phyloP scores from a whole-genome alignment of 192 early-diverging fungal genomes.

The Funneliformis geosporum region DNA sequence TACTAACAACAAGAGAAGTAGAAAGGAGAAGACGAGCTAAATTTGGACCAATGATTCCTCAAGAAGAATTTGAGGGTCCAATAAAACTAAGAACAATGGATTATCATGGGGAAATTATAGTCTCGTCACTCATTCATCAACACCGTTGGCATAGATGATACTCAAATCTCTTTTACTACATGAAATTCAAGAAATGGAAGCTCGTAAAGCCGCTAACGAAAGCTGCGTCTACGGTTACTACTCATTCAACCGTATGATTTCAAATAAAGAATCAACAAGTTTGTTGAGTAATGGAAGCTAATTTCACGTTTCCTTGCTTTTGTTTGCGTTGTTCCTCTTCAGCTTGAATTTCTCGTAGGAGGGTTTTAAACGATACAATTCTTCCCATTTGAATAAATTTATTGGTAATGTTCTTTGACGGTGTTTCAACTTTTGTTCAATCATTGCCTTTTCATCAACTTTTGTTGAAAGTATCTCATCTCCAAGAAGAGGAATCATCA shows the following conservation, averaged over 20 bases:
- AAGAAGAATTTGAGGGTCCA: slow-evolving; percentile 48
- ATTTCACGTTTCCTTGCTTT: slow-evolving; percentile 38
- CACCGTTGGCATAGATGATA: too few relatives aligned
- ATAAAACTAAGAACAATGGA: too few relatives aligned
- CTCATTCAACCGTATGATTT: too few relatives aligned
- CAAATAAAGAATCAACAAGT: slow-evolving; percentile 6
- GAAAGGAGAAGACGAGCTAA: slow-evolving; percentile 32
- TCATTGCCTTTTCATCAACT: neutral
- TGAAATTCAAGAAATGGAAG: slow-evolving; percentile 63
- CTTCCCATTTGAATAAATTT: slow-evolving; percentile 19
- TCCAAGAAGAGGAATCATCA: neutral
- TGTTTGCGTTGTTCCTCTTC: slow-evolving; percentile 42
- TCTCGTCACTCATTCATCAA: too few relatives aligned
- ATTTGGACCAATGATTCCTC: slow-evolving; percentile 41
- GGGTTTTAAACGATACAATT: slow-evolving; percentile 4
- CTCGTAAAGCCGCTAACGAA: slow-evolving; percentile 45
- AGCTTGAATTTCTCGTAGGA: slow-evolving; percentile 51
- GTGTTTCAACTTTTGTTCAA: neutral
- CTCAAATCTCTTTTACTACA: too few relatives aligned
- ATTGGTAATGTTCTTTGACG: neutral
- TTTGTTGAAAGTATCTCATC: slow-evolving; percentile 8
- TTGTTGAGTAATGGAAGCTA: neutral
- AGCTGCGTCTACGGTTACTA: too few relatives aligned
- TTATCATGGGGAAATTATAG: too few relatives aligned
- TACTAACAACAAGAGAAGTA: slow-evolving; percentile 9